phyloP scores from a whole-genome alignment of 2,329 filamentous ascomycete species.

The Sporothrix mexicana region DNA sequence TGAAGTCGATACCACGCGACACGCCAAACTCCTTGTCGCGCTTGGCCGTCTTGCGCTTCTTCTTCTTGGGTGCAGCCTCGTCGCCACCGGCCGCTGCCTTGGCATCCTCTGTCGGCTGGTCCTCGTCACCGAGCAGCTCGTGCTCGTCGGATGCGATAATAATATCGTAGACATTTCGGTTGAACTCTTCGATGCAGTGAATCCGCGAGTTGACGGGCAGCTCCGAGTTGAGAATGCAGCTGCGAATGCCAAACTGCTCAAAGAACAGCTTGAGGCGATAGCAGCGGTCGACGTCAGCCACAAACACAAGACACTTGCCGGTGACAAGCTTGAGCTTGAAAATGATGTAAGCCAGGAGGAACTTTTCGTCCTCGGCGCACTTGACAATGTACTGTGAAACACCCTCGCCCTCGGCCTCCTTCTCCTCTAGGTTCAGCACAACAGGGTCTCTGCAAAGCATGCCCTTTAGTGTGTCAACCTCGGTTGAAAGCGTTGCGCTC shows the following conservation, averaged over 20 bases:
- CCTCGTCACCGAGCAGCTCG: conserved; percentile 46
- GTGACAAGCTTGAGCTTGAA: conserved; percentile 94
- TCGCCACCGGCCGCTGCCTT: conserved; percentile 37
- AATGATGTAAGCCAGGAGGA: conserved; percentile 88
- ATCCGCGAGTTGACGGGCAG: conserved; percentile 90
- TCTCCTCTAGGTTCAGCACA: conserved; percentile 80
- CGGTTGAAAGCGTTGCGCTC: conserved; percentile 84
- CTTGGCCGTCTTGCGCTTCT: conserved; percentile 69
- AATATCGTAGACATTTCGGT: conserved; percentile 95
- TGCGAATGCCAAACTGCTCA: conserved; percentile 95
- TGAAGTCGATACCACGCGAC: conserved; percentile 95
- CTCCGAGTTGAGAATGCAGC: conserved; percentile 92
- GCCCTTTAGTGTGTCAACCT: conserved; percentile 82
- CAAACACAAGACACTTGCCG: conserved; percentile 77
- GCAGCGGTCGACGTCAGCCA: conserved; percentile 83
- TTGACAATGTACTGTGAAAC: conserved; percentile 88
- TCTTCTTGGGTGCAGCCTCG: conserved; percentile 58
- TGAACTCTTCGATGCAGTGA: conserved; percentile 97
- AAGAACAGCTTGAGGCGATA: conserved; percentile 94
- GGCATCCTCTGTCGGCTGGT: conserved; percentile 45
- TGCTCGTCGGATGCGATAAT: conserved; percentile 85
- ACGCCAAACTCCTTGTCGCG: conserved; percentile 89
- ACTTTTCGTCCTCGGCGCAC: conserved; percentile 97
- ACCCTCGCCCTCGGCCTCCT: conserved; percentile 75
- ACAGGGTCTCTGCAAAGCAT: conserved; percentile 84